A percentile compares a stretch with the other conserved stretches of the same genome.
These are phyloP conservation scores for Eragrostis nindensis DNA, from an alignment of 176 grass and related monocot species.

Conservation along the genomic window DNA sequence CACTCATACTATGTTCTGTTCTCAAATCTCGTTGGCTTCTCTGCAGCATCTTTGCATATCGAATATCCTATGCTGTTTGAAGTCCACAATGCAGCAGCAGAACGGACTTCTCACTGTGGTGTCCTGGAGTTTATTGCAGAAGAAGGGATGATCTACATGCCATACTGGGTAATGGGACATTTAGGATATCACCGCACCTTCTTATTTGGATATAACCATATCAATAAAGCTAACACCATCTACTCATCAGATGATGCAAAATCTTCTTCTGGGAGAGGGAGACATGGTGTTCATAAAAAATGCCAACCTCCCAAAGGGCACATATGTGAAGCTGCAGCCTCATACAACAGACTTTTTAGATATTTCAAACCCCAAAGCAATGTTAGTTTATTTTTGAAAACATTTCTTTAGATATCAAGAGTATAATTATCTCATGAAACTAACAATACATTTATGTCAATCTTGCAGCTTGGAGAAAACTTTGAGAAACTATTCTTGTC, in stretches of 20 bases:
- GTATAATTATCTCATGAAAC: constrained; percentile 12
- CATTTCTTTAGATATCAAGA: constrained; percentile 23
- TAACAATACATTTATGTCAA: constrained; percentile 31
- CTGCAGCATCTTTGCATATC: constrained; percentile 90
- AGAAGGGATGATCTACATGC: constrained; percentile 99
- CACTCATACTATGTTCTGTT: background rate
- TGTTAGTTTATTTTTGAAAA: constrained; percentile 64
- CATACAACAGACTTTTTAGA: constrained; percentile 98
- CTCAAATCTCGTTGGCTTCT: constrained; percentile 33
- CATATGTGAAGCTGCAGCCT: constrained; percentile 98
- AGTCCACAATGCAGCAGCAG: constrained; percentile 70
- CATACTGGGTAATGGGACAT: constrained; percentile 78
- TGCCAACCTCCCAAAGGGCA: constrained; percentile 92
- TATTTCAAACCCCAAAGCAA: constrained; percentile 96
- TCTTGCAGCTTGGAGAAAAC: constrained; percentile 92
- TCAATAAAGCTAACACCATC: constrained; percentile 37
- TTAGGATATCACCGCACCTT: constrained; percentile 7
- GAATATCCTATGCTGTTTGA: constrained; percentile 99
- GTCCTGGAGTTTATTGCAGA: constrained; percentile 98
- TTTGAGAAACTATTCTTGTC: constrained; percentile 89
- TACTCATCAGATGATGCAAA: constrained; percentile 97
- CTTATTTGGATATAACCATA: constrained; percentile 35
- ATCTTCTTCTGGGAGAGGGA: constrained; percentile 98
- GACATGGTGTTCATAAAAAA: constrained; percentile 91
- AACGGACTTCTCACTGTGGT: constrained; percentile 88